Base-by-base conservation (phyloP, 441 rosid species). In the Eutrema salsugineum region DNA sequence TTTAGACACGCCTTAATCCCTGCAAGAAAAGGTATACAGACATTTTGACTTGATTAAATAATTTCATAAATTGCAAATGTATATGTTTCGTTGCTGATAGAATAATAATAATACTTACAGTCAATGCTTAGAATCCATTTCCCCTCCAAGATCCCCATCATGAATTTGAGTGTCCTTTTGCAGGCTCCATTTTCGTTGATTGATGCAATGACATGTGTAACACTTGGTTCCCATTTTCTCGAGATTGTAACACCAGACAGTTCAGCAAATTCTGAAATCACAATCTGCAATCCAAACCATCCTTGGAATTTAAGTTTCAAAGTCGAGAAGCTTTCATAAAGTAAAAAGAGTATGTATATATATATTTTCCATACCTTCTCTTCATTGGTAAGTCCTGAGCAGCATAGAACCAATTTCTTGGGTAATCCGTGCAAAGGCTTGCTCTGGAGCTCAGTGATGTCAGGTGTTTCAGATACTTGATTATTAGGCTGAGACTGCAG, bases 81-180 rank as follows among this genome's bases (percentile, higher is more conserved):
- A 20, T 39, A 17, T 61, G 69, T 32, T 36, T 65, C 9, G 5
- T 5, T 11, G 17, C 30, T 67, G 55, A 63, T 48, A 12, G 11
- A 38, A 46, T 33, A 64, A 47, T 17, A 54, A 43, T 11, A 59
- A 49, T 46, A 84, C 98, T 86, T 5, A 91, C 99, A 95, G 39
- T 91, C 87, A 61, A 88, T 69, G 67, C 54, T 85, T 71, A 95
- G 78, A 69, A 93, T 86, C 99, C 99, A 95, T 80, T 87, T 95
- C 58, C 99, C 98, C 86, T 88, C 94, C 83, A 93, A 81, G 78
- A 93, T 86, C 33, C 87, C 98, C 94, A 83, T 89, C 78, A 95
- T 78, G 58, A 84, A 68, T 72, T 95, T 95, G 50, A 93, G 82
- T 30, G 99, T 95, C 77, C 99, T 88, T 85, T 77, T 88, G 85